phyloP scores from a whole-genome alignment of 768 basidiomycete genomes.

The Trametes cingulata region DNA sequence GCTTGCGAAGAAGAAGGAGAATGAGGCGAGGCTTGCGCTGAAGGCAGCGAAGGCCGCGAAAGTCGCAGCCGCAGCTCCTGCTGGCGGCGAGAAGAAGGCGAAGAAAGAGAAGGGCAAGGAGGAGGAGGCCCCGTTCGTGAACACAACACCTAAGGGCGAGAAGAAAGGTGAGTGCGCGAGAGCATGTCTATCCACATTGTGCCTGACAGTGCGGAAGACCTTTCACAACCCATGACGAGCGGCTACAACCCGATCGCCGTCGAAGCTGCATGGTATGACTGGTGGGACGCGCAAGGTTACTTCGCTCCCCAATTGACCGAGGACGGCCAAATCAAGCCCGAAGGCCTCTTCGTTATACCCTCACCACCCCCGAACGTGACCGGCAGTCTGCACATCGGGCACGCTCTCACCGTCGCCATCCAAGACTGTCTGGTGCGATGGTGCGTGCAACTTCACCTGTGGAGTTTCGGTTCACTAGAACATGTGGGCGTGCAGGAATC shows the following conservation, averaged over 20 bases:
- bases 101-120: conserved; percentile 77
- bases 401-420: conserved; percentile 88
- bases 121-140: conserved; percentile 77
- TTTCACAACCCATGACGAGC: conserved; percentile 83
- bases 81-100: conserved; percentile 72
- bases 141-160: conserved; percentile 85
- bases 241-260: conserved; percentile 95
- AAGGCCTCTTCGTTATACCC: conserved; percentile 82
- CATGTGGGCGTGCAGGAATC: conserved; percentile 59
- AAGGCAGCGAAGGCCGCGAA: conserved; percentile 46
- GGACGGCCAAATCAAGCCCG: conserved; percentile 58
- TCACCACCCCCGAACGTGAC: conserved; percentile 97
- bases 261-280: conserved; percentile 96
- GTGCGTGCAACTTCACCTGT: conserved; percentile 42
- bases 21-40: conserved; percentile 75
- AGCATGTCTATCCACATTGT: neutral
- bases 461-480: no score
- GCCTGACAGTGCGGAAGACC: conserved; percentile 50
- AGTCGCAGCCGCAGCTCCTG: conserved; percentile 43
- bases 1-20: conserved; percentile 79
- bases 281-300: conserved; percentile 92
- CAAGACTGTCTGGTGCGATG: conserved; percentile 91
- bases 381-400: conserved; percentile 92
- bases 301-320: conserved; percentile 73
- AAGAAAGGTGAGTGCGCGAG: conserved; percentile 75